Base-by-base conservation (phyloP, 2,329 filamentous ascomycete species). In the Phaeosphaeriaceae sp. region DNA sequence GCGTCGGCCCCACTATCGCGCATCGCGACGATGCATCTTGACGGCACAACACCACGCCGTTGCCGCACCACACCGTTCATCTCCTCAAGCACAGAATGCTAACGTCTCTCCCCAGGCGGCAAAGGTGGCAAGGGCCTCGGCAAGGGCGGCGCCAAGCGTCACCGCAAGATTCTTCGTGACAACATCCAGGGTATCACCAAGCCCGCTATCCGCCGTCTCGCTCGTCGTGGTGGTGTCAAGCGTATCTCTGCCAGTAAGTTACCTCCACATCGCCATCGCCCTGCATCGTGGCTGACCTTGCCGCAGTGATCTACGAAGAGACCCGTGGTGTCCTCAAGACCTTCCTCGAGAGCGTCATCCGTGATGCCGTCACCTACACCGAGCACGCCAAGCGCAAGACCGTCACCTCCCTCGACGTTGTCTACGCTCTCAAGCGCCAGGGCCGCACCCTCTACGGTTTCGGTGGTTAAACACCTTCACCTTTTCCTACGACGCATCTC, bases 331-430 rank as follows among this genome's bases (percentile, higher is more conserved):
- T 91, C 65, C 86, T 91, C 75, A 91, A 91, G 86, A 89, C 88
- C 70, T 91, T 91, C 87, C 87, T 91, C 67, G 89, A 91, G 82
- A 85, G 86, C 75, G 89, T 91, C 79, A 91, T 91, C 75, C 89
- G 89, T 78, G 89, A 91, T 67, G 89, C 89, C 64, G 89, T 91
- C 81, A 91, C 89, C 76, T 91, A 91, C 84, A 91, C 89, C 54
- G 89, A 91, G 83, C 89, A 91, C 83, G 89, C 89, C 82, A 91
- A 91, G 87, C 88, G 89, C 81, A 91, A 91, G 88, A 91, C 89
- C 15, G 89, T 91, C 79, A 91, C 85, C 51, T 87, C 86, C 6
- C 84, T 88, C 63, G 86, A 88, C 70, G 86, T 88, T 33, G 86
- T 88, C 77, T 87, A 88, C 71, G 84, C 84, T 56, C 80, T 87